Evolutionary conservation across 192 early-diverging fungal species (phyloP).

Genomic region (Chytriomyces sp.): DNA sequence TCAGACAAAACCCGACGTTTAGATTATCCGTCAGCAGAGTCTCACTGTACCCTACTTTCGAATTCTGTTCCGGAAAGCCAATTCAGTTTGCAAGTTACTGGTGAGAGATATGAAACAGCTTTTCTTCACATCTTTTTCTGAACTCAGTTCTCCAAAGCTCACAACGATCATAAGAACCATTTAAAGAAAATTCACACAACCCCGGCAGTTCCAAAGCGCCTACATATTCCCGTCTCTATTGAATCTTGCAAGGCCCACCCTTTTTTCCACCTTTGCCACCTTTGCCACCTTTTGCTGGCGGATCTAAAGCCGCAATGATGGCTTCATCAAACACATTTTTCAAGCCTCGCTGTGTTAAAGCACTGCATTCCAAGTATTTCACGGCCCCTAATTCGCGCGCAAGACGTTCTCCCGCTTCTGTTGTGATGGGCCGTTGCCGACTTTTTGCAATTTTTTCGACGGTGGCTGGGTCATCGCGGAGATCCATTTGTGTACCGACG

Average conservation of each 20-base stretch:
- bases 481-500: slow-evolving; percentile 92
- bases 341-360: slow-evolving; percentile 88
- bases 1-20: neutral
- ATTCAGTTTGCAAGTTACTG: no score
- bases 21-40: neutral
- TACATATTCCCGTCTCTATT: neutral
- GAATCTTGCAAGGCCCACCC: slow-evolving; percentile 16
- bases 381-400: slow-evolving; percentile 83
- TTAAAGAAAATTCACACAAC: no score
- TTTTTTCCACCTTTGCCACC: slow-evolving; percentile 3
- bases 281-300: slow-evolving; percentile 53
- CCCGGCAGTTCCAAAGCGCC: no score
- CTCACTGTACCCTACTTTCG: no score
- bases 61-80: no score
- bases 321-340: slow-evolving; percentile 98
- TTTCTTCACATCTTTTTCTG: no score
- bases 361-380: slow-evolving; percentile 93
- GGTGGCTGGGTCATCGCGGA: slow-evolving; percentile 80
- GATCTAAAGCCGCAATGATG: slow-evolving; percentile 94
- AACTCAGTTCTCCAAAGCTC: no score
- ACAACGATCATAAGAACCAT: no score
- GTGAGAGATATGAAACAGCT: no score
- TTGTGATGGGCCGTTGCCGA: slow-evolving; percentile 80
- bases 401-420: slow-evolving; percentile 81
- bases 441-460: slow-evolving; percentile 81